Evolutionary conservation across 768 basidiomycete species (phyloP).

Genomic region (Pholiota microspora): DNA sequence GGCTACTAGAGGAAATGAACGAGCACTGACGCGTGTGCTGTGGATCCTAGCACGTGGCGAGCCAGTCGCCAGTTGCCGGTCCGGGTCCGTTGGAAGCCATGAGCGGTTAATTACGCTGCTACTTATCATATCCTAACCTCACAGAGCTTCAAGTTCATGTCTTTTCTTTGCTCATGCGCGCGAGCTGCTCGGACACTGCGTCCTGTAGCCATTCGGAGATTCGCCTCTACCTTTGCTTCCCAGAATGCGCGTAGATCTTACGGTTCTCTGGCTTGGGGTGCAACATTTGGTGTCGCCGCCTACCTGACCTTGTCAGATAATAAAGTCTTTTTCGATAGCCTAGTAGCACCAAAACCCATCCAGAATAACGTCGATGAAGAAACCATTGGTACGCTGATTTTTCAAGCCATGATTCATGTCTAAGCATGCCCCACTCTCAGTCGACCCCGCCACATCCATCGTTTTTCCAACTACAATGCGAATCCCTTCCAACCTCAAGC

Average conservation of each 20-base stretch:
- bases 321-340: conserved; percentile 43
- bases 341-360: conserved; percentile 1
- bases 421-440: no score
- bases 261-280: conserved; percentile 28
- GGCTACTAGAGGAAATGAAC: background rate
- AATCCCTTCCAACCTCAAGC: conserved; percentile 60
- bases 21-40: conserved; percentile 18
- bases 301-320: conserved; percentile 21
- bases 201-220: conserved; percentile 12
- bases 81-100: background rate
- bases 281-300: conserved; percentile 26
- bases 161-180: conserved; percentile 21
- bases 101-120: background rate
- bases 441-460: conserved; percentile 74
- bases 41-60: conserved; percentile 17
- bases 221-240: conserved; percentile 15
- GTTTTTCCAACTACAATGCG: conserved; percentile 65
- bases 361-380: conserved; percentile 18
- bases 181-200: conserved; percentile 16
- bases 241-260: conserved; percentile 14
- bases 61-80: background rate
- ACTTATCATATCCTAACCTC: background rate
- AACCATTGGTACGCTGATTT: no score
- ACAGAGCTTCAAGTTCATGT: background rate
- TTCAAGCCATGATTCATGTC: no score